A percentile compares a stretch with the other conserved stretches of the same genome.
These are phyloP conservation scores for Ramularia endophylla DNA, from an alignment of 2,329 filamentous ascomycete species.

Conservation along the genomic window DNA sequence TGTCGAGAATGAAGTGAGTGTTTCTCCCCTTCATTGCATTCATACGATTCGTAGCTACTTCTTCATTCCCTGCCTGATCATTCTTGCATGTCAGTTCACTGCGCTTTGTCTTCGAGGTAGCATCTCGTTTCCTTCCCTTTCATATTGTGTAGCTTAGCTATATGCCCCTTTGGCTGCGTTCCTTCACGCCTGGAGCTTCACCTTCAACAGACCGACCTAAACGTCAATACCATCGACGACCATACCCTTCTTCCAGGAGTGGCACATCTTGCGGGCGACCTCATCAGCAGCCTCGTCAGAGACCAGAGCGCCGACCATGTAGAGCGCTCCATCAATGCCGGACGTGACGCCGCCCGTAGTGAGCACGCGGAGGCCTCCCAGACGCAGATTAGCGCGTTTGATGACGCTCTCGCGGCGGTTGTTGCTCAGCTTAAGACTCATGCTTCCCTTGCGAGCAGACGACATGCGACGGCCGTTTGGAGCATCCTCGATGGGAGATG, in stretches of 20 bases:
- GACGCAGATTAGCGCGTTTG: constrained; percentile 68
- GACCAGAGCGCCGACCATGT: constrained; percentile 77
- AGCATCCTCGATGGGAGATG: constrained; percentile 27
- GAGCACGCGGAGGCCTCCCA: constrained; percentile 65
- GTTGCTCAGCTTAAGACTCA: constrained; percentile 71
- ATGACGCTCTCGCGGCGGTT: constrained; percentile 72
- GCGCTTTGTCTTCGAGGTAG: constrained; percentile 21
- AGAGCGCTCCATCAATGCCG: constrained; percentile 77
- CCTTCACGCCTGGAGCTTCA: not conserved
- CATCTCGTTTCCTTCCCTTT: constrained; percentile 12
- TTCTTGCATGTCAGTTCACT: constrained; percentile 2
- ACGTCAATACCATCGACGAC: constrained; percentile 82
- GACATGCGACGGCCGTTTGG: constrained; percentile 37
- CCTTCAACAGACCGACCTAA: constrained; percentile 37
- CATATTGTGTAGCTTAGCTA: constrained; percentile 1
- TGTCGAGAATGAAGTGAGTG: too few species aligned
- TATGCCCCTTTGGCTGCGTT: not conserved
- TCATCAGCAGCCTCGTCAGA: constrained; percentile 70
- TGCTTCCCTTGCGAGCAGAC: constrained; percentile 66
- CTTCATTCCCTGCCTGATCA: not conserved
- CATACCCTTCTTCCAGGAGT: constrained; percentile 79
- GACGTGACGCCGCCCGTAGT: constrained; percentile 73
- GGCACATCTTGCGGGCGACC: constrained; percentile 69
- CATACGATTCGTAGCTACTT: constrained; percentile 13
- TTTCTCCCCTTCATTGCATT: not conserved